Conservation (phyloP, 2,329 filamentous ascomycete species). For the Aspergillus fructus region DNA sequence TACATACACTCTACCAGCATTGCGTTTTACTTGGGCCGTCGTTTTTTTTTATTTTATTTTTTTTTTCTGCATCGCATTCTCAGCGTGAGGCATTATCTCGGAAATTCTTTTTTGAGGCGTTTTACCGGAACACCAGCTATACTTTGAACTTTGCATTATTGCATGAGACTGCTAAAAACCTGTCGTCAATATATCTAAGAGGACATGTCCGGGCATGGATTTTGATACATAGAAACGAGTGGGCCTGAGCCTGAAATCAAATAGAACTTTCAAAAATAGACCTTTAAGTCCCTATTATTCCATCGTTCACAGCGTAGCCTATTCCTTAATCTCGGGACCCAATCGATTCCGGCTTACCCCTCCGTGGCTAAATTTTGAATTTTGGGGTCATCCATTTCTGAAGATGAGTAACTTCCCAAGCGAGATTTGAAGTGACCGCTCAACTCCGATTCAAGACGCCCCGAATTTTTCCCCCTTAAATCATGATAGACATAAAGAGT, state of each 20-base stretch:
- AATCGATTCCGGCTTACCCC: constrained; percentile 7
- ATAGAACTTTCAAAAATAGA: not conserved
- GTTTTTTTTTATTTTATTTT: constrained; percentile 3
- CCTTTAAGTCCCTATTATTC: not conserved
- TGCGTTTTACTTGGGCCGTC: constrained; percentile 6
- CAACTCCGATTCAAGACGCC: not conserved
- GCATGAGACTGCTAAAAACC: constrained; percentile 1
- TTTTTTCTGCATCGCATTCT: constrained; percentile 11
- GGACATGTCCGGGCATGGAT: constrained; percentile 14
- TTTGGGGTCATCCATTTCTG: not conserved
- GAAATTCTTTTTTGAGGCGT: constrained; percentile 12
- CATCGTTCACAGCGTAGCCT: not conserved
- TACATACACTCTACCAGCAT: not conserved
- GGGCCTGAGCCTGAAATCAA: constrained; percentile 7
- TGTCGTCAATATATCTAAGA: constrained; percentile 6
- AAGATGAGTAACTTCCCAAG: not conserved
- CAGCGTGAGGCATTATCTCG: constrained; percentile 15
- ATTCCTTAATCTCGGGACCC: not conserved
- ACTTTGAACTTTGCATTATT: constrained; percentile 1
- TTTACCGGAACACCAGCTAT: not conserved
- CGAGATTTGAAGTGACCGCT: not conserved
- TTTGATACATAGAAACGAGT: not conserved
- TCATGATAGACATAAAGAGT: not conserved
- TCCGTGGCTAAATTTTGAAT: constrained; percentile 8
- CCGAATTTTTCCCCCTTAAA: no score